Percentiles rank a stretch among this genome's conserved stretches.
These are phyloP conservation scores for Plectosphaerella cucumerina DNA, from an alignment of 2,329 filamentous ascomycete genomes.

Conservation along the genomic window DNA sequence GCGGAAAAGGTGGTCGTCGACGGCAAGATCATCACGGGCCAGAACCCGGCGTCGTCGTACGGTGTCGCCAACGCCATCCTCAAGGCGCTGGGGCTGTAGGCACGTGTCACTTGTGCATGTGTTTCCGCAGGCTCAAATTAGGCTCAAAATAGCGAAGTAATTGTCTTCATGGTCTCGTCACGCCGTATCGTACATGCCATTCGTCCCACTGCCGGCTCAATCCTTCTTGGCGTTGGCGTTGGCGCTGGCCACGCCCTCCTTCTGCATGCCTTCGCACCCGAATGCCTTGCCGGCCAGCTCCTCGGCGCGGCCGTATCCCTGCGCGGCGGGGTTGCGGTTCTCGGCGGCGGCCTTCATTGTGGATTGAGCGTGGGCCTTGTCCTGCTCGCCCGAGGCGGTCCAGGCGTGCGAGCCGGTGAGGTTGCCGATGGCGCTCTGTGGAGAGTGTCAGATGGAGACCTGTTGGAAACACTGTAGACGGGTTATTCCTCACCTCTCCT, in stretches of 20 bases:
- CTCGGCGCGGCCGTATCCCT: slow-evolving; percentile 60
- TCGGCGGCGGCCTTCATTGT: slow-evolving; percentile 59
- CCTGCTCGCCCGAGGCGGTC: slow-evolving; percentile 59
- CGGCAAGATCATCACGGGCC: slow-evolving; percentile 51
- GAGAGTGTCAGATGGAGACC: too few species aligned
- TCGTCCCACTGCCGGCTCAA: neutral
- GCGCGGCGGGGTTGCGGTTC: slow-evolving; percentile 44
- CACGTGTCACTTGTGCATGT: too few species aligned
- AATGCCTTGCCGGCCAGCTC: slow-evolving; percentile 59
- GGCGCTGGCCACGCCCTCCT: slow-evolving; percentile 52
- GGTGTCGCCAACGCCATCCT: slow-evolving; percentile 47
- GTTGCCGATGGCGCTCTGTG: slow-evolving; percentile 55
- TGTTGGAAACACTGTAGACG: neutral
- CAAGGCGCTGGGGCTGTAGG: slow-evolving; percentile 32
- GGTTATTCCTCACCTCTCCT: slow-evolving; percentile 49
- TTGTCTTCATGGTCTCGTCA: too few species aligned
- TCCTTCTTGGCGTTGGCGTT: slow-evolving; percentile 18
- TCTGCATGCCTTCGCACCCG: slow-evolving; percentile 67
- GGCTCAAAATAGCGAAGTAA: too few species aligned
- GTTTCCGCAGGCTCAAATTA: too few species aligned
- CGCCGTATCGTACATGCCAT: too few species aligned
- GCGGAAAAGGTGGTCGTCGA: slow-evolving; percentile 45
- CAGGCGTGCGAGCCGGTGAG: slow-evolving; percentile 59
- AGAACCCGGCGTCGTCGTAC: slow-evolving; percentile 52
- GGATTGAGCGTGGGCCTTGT: slow-evolving; percentile 58